phyloP scores from a whole-genome alignment of 331 rosid species.

The Pyracantha coccinea region DNA sequence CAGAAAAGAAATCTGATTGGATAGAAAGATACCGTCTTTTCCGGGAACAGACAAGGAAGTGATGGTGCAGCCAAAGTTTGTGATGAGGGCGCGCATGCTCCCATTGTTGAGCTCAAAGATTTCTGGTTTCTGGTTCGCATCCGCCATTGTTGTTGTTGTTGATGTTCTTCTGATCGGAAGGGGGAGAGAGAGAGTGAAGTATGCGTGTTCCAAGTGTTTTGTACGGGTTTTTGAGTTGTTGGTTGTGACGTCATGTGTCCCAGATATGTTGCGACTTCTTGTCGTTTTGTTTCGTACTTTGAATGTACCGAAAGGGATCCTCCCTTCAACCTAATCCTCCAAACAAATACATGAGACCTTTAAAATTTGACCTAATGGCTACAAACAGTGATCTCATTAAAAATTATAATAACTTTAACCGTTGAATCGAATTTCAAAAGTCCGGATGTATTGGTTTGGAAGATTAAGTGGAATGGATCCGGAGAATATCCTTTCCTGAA shows the following conservation, averaged over 20 bases:
- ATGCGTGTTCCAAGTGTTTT: not conserved
- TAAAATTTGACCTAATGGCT: too few species aligned
- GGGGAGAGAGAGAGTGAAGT: not conserved
- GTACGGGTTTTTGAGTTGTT: not conserved
- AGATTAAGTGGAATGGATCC: too few species aligned
- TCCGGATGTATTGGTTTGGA: too few species aligned
- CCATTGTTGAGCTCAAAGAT: slow-evolving; percentile 90
- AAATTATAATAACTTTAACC: too few species aligned
- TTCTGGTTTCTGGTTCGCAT: slow-evolving; percentile 58
- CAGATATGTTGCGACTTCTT: not conserved
- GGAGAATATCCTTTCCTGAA: too few species aligned
- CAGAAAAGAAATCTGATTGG: not conserved
- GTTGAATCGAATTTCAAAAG: too few species aligned
- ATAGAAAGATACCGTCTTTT: slow-evolving; percentile 48
- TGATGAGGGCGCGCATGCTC: slow-evolving; percentile 42
- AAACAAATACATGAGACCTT: too few species aligned
- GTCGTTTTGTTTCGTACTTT: too few species aligned
- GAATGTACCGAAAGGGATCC: too few species aligned
- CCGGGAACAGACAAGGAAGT: slow-evolving; percentile 76
- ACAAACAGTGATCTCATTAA: too few species aligned
- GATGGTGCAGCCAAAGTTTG: slow-evolving; percentile 89
- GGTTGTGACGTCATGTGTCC: not conserved
- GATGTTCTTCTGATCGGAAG: not conserved
- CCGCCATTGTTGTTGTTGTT: slow-evolving; percentile 46
- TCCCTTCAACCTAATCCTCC: too few species aligned